Evolutionary conservation across 1,284 basidiomycete species (phyloP), one percentile per base, ranked within the genome.

Genomic region (Pyrrhoderma noxium): DNA sequence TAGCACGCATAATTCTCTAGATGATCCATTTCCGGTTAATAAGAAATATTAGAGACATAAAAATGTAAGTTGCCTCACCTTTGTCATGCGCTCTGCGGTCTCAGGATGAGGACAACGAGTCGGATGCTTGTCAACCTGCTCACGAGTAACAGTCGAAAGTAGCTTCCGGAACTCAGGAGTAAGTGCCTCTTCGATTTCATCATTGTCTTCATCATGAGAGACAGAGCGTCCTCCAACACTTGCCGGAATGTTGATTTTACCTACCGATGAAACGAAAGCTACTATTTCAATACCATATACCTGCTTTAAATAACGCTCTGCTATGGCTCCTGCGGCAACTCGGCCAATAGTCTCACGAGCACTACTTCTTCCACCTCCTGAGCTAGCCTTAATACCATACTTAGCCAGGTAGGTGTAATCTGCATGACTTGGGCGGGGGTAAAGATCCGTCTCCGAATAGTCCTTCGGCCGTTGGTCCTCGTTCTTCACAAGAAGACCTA

Each of bases 341-440:
- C 95, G 85, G 19, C 89, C 96, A 59, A 99, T 95, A 16, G 96
- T 99, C 72, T 99, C 96, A 36, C 96, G 82, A 16, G 96, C 96
- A 62, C 86, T 90, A 61, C 89, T 92, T 22, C 96, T 77, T 1
- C 96, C 96, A 39, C 96, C 96, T 39, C 96, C 96, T 55, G 87
- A 92, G 73, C 89, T 93, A 1, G 96, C 95, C 73, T 99, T 99
- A 67, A 99, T 70, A 31, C 92, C 93, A 67, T 99, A 99, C 66
- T 99, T 99, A 62, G 93, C 85, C 49, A 99, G 82, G 70, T 99
- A 99, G 27, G 96, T 99, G 70, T 89, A 98, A 68, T 99, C 96
- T 47, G 96, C 96, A 65, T 99, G 96, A 59, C 89, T 93, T 16
- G 96, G 96, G 25, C 96, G 85, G 37, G 96, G 96, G 74, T 93